Percentiles rank a stretch among this genome's conserved stretches.
These are phyloP conservation scores for Trichosanthes cucumerina DNA, from an alignment of 306 rosid genomes.

Conservation along the genomic window DNA sequence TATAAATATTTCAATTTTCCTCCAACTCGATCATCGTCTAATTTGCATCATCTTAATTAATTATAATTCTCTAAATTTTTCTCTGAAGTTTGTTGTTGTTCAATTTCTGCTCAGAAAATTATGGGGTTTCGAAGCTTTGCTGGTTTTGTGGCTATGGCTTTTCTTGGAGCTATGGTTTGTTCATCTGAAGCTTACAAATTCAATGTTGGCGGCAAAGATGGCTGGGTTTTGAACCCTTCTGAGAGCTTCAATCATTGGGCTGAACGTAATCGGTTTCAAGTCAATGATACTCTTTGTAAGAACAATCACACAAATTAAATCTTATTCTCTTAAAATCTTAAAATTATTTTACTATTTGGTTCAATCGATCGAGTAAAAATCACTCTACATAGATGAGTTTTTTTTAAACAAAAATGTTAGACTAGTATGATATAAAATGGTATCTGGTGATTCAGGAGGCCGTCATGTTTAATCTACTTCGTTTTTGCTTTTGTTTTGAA, in stretches of 20 bases:
- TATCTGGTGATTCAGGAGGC: no score
- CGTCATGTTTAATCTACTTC: no score
- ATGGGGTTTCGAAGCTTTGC: slow-evolving; percentile 19
- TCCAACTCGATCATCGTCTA: no score
- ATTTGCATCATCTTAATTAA: not conserved
- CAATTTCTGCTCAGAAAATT: not conserved
- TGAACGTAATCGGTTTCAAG: slow-evolving; percentile 41
- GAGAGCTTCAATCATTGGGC: slow-evolving; percentile 53
- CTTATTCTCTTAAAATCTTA: no score
- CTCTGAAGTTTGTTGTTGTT: not conserved
- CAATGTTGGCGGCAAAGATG: slow-evolving; percentile 54
- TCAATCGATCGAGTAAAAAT: no score
- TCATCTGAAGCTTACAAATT: slow-evolving; percentile 22
- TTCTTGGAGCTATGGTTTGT: slow-evolving; percentile 11
- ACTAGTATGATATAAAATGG: no score
- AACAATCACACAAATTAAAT: not conserved
- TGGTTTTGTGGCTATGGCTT: slow-evolving; percentile 6
- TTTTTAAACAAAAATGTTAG: no score
- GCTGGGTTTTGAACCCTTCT: slow-evolving; percentile 57
- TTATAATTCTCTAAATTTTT: no score
- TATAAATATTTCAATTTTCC: not conserved
- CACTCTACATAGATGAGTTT: no score
- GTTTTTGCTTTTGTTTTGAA: not conserved
- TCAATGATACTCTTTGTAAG: slow-evolving; percentile 72
- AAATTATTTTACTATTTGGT: no score